These are phyloP conservation scores for Solanum rostratum DNA, from an alignment of 257 asterid species.

Conservation along the genomic window DNA sequence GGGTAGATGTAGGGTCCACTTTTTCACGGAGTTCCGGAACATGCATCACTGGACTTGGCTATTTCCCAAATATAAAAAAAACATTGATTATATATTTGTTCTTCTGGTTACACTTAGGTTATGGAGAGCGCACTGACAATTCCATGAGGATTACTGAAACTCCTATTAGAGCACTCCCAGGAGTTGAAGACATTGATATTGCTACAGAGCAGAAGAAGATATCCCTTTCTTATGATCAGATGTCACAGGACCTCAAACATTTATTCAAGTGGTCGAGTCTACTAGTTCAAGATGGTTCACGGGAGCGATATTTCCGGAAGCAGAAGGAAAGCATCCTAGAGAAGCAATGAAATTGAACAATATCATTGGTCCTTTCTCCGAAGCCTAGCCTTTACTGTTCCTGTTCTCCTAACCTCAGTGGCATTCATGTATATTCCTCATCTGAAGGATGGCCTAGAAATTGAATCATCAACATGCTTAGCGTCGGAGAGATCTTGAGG, in stretches of 20 bases:
- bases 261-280: slow-evolving; percentile 17
- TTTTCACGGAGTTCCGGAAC: background rate
- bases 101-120: background rate
- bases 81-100: background rate
- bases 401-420: slow-evolving; percentile 22
- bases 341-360: slow-evolving; percentile 12
- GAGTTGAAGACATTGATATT: slow-evolving; percentile 13
- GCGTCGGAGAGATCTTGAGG: slow-evolving; percentile 11
- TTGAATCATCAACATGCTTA: slow-evolving; percentile 19
- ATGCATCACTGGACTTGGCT: background rate
- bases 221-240: slow-evolving; percentile 17
- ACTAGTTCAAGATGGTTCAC: slow-evolving; percentile 20
- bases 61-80: background rate
- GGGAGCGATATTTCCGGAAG: slow-evolving; percentile 22
- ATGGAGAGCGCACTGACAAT: slow-evolving; percentile 7
- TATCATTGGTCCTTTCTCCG: slow-evolving; percentile 13
- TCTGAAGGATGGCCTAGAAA: slow-evolving; percentile 17
- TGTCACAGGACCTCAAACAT: slow-evolving; percentile 20
- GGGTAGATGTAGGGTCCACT: background rate
- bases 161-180: slow-evolving; percentile 19
- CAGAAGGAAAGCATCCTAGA: slow-evolving; percentile 6
- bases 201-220: slow-evolving; percentile 10
- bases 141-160: slow-evolving; percentile 13
- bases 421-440: slow-evolving; percentile 26
- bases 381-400: slow-evolving; percentile 22